Percentiles rank a stretch among this genome's conserved stretches.
Evolutionary conservation across 345 rosid species (phyloP).

Genomic region (Diplotaxis tenuifolia): DNA sequence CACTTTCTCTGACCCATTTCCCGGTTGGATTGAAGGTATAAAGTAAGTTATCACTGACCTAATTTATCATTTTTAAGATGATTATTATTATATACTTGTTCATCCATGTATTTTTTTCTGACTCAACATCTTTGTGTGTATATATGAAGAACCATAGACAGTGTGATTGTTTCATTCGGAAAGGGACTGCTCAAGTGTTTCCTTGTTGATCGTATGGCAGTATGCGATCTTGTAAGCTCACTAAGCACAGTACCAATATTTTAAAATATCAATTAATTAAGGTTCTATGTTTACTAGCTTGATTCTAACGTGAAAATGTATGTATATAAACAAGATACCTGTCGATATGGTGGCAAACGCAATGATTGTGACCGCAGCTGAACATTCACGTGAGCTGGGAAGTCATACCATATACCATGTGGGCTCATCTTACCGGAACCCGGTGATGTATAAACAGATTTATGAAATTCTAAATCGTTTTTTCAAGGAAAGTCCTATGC

Average conservation of each 20-base stretch:
- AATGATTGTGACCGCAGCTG: slow-evolving; percentile 5
- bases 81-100: background rate
- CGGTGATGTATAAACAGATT: slow-evolving; percentile 39
- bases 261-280: background rate
- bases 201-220: slow-evolving; percentile 17
- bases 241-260: slow-evolving; percentile 10
- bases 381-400: slow-evolving; percentile 30
- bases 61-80: background rate
- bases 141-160: slow-evolving; percentile 54
- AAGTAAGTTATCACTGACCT: background rate
- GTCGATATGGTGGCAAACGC: slow-evolving; percentile 25
- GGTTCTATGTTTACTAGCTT: background rate
- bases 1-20: background rate
- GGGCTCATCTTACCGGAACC: slow-evolving; percentile 59
- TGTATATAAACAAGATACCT: slow-evolving; percentile 19
- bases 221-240: slow-evolving; percentile 45
- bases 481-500: slow-evolving; percentile 61
- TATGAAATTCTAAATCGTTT: slow-evolving; percentile 42
- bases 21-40: background rate
- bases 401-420: slow-evolving; percentile 54
- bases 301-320: background rate
- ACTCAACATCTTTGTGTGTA: background rate
- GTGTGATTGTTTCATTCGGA: slow-evolving; percentile 21
- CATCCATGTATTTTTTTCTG: background rate
- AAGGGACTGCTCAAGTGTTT: slow-evolving; percentile 37